A percentile compares a stretch with the other conserved stretches of the same genome.
Evolutionary conservation across 805 yeast species (phyloP).

Genomic region (Candida insectorum): DNA sequence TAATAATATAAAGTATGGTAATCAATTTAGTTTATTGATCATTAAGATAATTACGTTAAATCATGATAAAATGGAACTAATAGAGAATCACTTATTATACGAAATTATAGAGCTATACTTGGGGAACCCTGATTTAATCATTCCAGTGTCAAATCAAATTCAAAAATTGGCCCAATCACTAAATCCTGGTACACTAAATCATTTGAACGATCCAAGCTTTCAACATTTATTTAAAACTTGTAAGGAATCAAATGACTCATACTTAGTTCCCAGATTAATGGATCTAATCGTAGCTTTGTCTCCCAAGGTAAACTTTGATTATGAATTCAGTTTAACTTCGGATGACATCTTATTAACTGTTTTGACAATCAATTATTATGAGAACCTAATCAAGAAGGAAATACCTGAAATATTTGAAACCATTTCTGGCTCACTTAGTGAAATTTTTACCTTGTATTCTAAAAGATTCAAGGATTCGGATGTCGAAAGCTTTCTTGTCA

Average conservation of each 20-base stretch:
- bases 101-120: slow-evolving; percentile 5
- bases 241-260: slow-evolving; percentile 4
- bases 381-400: slow-evolving; percentile 14
- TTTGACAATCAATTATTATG: slow-evolving; percentile 23
- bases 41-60: slow-evolving; percentile 9
- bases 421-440: neutral
- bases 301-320: slow-evolving; percentile 6
- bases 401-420: neutral
- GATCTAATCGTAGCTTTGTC: slow-evolving; percentile 4
- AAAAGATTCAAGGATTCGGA: slow-evolving; percentile 4
- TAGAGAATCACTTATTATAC: slow-evolving; percentile 1
- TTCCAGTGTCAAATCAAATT: slow-evolving; percentile 2
- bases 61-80: slow-evolving; percentile 3
- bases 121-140: slow-evolving; percentile 1
- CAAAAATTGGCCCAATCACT: neutral
- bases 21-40: slow-evolving; percentile 11
- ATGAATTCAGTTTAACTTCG: slow-evolving; percentile 6
- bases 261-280: slow-evolving; percentile 5
- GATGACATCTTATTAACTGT: slow-evolving; percentile 26
- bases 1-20: slow-evolving; percentile 7
- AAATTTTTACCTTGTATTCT: slow-evolving; percentile 1
- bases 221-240: slow-evolving; percentile 2
- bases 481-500: slow-evolving; percentile 5
- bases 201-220: slow-evolving; percentile 2
- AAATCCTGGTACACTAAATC: neutral